phyloP scores from a whole-genome alignment of 768 basidiomycete species.

The Naganishia antarctica region DNA sequence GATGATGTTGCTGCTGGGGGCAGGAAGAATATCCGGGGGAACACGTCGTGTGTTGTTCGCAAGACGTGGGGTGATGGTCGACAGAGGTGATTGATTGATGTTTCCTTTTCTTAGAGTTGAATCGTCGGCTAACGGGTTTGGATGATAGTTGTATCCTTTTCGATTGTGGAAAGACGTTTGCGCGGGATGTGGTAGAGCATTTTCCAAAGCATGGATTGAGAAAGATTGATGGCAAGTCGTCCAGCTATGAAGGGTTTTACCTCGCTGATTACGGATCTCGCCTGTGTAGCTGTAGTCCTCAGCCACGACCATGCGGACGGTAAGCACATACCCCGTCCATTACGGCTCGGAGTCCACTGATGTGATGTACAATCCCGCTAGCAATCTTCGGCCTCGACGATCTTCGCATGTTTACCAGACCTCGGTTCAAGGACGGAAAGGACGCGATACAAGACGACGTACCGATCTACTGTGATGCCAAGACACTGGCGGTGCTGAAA shows the following conservation, averaged over 20 bases:
- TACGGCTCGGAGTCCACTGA: too few species aligned
- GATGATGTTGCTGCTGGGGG: background rate
- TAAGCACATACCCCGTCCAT: too few species aligned
- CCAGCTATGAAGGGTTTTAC: background rate
- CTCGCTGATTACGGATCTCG: background rate
- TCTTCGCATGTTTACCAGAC: background rate
- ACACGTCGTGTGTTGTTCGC: background rate
- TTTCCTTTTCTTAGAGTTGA: background rate
- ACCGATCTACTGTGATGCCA: background rate
- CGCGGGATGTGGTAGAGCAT: background rate
- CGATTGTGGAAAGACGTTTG: constrained; percentile 8
- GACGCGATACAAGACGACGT: background rate
- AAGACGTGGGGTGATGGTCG: background rate
- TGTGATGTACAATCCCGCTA: too few species aligned
- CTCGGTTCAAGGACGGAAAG: background rate
- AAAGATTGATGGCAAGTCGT: background rate
- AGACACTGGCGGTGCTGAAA: background rate
- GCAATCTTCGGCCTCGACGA: background rate
- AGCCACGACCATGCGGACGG: constrained; percentile 11
- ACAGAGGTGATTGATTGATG: background rate
- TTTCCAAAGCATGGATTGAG: background rate
- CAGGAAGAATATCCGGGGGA: background rate
- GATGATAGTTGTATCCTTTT: background rate
- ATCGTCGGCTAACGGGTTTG: too few species aligned
- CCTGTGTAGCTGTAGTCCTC: background rate